Percentiles rank a stretch among this genome's conserved stretches.
These are phyloP conservation scores for Camelina hispida DNA, from an alignment of 345 rosid species.

Conservation along the genomic window DNA sequence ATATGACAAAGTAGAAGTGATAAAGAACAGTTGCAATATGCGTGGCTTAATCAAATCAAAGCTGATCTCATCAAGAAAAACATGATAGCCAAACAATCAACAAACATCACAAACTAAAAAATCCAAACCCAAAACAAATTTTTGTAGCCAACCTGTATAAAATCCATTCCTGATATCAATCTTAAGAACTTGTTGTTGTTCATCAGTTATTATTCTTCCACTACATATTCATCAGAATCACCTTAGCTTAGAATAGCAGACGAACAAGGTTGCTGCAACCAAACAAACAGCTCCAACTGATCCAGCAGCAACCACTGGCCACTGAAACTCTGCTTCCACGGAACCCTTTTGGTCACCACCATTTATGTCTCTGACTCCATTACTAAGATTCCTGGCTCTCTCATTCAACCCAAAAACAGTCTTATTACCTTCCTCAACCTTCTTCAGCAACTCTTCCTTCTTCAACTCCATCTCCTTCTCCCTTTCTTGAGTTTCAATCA, in stretches of 20 bases:
- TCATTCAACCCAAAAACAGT: constrained; percentile 49
- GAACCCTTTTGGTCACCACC: constrained; percentile 23
- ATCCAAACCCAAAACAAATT: constrained; percentile 34
- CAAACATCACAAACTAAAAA: constrained; percentile 41
- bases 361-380: constrained; percentile 44
- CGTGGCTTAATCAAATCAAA: constrained; percentile 17
- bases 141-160: constrained; percentile 27
- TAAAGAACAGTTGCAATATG: not conserved
- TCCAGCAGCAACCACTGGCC: constrained; percentile 59
- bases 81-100: constrained; percentile 34
- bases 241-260: constrained; percentile 52
- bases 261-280: constrained; percentile 56
- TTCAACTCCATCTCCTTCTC: constrained; percentile 47
- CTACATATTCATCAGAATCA: constrained; percentile 35
- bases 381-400: constrained; percentile 44
- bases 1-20: not conserved
- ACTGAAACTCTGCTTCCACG: constrained; percentile 44
- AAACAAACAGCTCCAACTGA: constrained; percentile 54
- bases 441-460: constrained; percentile 50
- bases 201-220: constrained; percentile 21
- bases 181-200: constrained; percentile 19
- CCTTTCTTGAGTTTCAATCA: constrained; percentile 45
- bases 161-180: constrained; percentile 46
- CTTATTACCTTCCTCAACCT: constrained; percentile 52
- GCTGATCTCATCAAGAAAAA: constrained; percentile 30